Conservation (phyloP, 805 yeast species). For the Suhomyces vadensis region DNA sequence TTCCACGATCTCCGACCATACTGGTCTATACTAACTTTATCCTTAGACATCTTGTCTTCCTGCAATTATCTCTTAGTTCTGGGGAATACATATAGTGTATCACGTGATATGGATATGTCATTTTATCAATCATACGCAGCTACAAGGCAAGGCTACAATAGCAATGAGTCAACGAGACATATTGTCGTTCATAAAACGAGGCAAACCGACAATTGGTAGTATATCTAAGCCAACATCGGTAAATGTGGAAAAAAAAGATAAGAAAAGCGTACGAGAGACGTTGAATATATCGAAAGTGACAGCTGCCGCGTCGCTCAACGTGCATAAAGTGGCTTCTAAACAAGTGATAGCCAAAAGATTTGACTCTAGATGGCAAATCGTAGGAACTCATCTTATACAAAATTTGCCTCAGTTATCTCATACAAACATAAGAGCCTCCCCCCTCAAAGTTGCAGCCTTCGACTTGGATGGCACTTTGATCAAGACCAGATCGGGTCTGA, state of each 20-base stretch:
- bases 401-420: slow-evolving; percentile 3
- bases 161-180: background rate
- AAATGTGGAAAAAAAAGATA: background rate
- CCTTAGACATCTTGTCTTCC: slow-evolving; percentile 6
- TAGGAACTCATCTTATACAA: slow-evolving; percentile 10
- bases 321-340: background rate
- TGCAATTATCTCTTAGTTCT: background rate
- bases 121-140: too few species aligned
- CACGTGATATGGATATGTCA: too few species aligned
- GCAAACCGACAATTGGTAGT: background rate
- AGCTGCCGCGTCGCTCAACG: background rate
- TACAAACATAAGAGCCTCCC: slow-evolving; percentile 8
- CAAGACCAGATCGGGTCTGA: slow-evolving; percentile 59
- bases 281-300: background rate
- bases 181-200: background rate
- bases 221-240: background rate
- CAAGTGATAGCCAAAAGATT: background rate
- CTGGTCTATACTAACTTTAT: slow-evolving; percentile 37
- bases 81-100: background rate
- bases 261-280: background rate
- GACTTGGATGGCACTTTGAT: slow-evolving; percentile 86
- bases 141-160: background rate
- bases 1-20: slow-evolving; percentile 77
- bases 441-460: slow-evolving; percentile 62
- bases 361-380: slow-evolving; percentile 5